Evolutionary conservation across 768 basidiomycete genomes (phyloP).

Genomic region (Lentinus tigrinus): DNA sequence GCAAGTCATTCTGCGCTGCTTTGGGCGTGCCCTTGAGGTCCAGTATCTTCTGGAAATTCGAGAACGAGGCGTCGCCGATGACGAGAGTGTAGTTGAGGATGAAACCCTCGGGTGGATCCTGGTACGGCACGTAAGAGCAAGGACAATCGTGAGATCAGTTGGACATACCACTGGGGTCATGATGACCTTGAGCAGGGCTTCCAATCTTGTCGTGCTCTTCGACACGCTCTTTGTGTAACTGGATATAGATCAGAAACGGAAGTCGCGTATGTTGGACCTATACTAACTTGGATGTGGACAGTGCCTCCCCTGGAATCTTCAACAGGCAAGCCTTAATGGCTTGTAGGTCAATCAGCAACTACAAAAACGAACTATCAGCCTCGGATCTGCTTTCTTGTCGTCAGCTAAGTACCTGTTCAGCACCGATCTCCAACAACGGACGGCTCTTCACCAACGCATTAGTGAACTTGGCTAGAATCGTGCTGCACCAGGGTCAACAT

Average conservation of each 20-base stretch:
- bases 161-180: constrained; percentile 82
- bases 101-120: constrained; percentile 93
- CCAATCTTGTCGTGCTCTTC: constrained; percentile 78
- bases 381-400: not conserved
- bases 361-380: not conserved
- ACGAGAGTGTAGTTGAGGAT: constrained; percentile 94
- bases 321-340: constrained; percentile 78
- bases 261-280: constrained; percentile 12
- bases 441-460: constrained; percentile 86
- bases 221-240: constrained; percentile 84
- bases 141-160: not conserved
- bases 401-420: constrained; percentile 82
- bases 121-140: not conserved
- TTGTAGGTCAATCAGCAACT: constrained; percentile 91
- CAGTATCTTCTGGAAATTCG: constrained; percentile 99
- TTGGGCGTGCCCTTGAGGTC: constrained; percentile 94
- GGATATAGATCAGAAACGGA: not conserved
- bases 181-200: constrained; percentile 93
- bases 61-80: constrained; percentile 92
- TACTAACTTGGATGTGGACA: constrained; percentile 53
- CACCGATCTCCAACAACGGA: constrained; percentile 89
- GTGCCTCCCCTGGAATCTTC: constrained; percentile 76
- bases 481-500: constrained; percentile 38
- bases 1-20: constrained; percentile 79
- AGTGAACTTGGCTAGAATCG: constrained; percentile 85